Percentiles rank a stretch among this genome's conserved stretches.
phyloP scores from a whole-genome alignment of 192 early-diverging fungal species.

The Entomortierella chlamydospora region DNA sequence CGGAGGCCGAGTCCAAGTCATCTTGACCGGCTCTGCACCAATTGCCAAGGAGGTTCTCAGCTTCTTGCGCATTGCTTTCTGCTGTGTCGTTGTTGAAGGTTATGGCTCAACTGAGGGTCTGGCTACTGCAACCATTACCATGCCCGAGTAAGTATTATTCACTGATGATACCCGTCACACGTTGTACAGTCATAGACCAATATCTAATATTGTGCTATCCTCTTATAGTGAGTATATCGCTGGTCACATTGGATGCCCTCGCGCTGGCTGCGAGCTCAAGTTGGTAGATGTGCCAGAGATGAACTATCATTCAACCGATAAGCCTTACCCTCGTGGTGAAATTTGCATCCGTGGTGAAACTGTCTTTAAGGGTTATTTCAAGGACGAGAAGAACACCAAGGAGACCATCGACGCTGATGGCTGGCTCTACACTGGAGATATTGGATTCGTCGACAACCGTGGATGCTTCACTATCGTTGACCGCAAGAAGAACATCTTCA shows the following conservation, averaged over 20 bases:
- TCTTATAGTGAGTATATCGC: slow-evolving; percentile 64
- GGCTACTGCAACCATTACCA: slow-evolving; percentile 48
- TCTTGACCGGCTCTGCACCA: slow-evolving; percentile 80
- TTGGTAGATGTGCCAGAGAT: slow-evolving; percentile 90
- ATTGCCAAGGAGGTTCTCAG: slow-evolving; percentile 73
- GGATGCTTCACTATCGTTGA: slow-evolving; percentile 87
- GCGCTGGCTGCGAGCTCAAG: slow-evolving; percentile 77
- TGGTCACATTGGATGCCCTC: slow-evolving; percentile 77
- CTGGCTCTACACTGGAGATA: slow-evolving; percentile 91
- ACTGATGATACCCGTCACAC: too few relatives aligned
- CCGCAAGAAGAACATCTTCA: slow-evolving; percentile 87
- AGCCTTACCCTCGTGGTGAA: slow-evolving; percentile 88
- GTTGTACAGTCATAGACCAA: not conserved
- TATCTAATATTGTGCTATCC: not conserved
- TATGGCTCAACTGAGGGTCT: slow-evolving; percentile 64
- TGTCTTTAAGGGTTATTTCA: slow-evolving; percentile 87
- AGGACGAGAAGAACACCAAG: slow-evolving; percentile 81
- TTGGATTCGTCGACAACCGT: slow-evolving; percentile 74
- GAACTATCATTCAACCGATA: slow-evolving; percentile 81
- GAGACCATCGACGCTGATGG: slow-evolving; percentile 85
- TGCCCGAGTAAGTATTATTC: slow-evolving; percentile 33
- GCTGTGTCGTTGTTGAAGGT: slow-evolving; percentile 72
- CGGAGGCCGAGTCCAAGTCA: slow-evolving; percentile 78
- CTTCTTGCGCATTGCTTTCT: slow-evolving; percentile 76
- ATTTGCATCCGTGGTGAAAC: slow-evolving; percentile 82